Evolutionary conservation across 192 early-diverging fungal genomes (phyloP).

Genomic region (Anaeromyces robustus): DNA sequence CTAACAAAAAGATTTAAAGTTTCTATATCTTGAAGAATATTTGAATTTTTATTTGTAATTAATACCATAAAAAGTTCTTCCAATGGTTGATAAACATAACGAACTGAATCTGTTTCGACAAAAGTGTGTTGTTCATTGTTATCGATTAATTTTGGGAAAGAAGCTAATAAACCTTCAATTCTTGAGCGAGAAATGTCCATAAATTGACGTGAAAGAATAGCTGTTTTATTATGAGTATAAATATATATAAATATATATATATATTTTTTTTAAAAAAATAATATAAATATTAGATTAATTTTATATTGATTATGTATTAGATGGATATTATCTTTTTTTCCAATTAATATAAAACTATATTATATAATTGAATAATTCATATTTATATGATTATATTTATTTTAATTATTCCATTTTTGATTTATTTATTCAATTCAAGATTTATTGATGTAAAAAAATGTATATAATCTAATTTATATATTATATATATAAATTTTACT

Average conservation of each 20-base stretch:
- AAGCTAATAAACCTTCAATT: slow-evolving; percentile 89
- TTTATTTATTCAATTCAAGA: too few relatives aligned
- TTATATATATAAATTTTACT: too few relatives aligned
- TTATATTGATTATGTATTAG: too few relatives aligned
- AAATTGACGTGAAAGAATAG: slow-evolving; percentile 86
- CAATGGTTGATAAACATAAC: slow-evolving; percentile 96
- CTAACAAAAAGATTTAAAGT: slow-evolving; percentile 88
- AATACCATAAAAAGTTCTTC: slow-evolving; percentile 90
- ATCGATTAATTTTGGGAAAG: slow-evolving; percentile 92
- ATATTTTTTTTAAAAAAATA: background rate
- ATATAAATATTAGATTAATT: too few relatives aligned
- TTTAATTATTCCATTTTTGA: too few relatives aligned
- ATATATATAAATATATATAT: slow-evolving; percentile 1
- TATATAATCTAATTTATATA: too few relatives aligned
- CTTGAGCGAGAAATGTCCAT: slow-evolving; percentile 90
- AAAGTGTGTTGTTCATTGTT: slow-evolving; percentile 83
- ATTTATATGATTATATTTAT: too few relatives aligned
- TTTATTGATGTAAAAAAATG: too few relatives aligned
- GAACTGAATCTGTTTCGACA: slow-evolving; percentile 88
- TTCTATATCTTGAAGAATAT: slow-evolving; percentile 97
- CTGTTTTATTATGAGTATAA: slow-evolving; percentile 16
- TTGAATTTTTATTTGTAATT: slow-evolving; percentile 87
- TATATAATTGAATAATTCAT: too few relatives aligned
- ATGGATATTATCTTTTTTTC: too few relatives aligned
- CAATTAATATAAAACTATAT: too few relatives aligned